Evolutionary conservation across 805 yeast species (phyloP).

Genomic region (Candida piceae): DNA sequence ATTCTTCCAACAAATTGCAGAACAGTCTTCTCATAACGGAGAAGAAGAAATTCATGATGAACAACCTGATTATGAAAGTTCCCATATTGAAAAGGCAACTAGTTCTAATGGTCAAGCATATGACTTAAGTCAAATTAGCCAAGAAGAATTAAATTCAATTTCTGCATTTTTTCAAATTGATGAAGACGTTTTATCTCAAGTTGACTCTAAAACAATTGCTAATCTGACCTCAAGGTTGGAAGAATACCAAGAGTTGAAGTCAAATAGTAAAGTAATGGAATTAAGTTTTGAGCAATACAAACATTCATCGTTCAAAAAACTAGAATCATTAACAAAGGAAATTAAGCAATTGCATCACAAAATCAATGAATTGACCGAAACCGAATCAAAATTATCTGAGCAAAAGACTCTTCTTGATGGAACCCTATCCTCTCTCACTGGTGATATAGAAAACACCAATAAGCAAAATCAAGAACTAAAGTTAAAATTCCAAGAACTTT

Average conservation of each 20-base stretch:
- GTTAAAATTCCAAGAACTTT: constrained; percentile 12
- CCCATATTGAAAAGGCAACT: background rate
- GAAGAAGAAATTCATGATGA: background rate
- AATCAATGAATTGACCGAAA: constrained; percentile 18
- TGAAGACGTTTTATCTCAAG: constrained; percentile 12
- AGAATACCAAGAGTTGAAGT: constrained; percentile 33
- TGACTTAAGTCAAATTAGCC: background rate
- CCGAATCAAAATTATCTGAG: constrained; percentile 15
- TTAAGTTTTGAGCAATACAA: constrained; percentile 38
- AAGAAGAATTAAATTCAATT: constrained; percentile 18
- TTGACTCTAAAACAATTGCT: constrained; percentile 20
- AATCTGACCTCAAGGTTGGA: constrained; percentile 28
- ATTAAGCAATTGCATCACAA: constrained; percentile 20
- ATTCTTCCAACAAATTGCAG: too few species aligned
- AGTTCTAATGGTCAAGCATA: background rate
- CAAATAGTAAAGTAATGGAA: constrained; percentile 33
- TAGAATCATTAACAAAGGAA: constrained; percentile 29
- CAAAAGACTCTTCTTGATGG: constrained; percentile 16
- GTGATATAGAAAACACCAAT: constrained; percentile 3
- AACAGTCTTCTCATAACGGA: too few species aligned
- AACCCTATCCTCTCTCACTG: background rate
- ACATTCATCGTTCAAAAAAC: constrained; percentile 29
- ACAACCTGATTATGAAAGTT: constrained; percentile 1
- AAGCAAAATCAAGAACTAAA: constrained; percentile 8
- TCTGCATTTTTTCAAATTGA: constrained; percentile 33